A percentile compares a stretch with the other conserved stretches of the same genome.
Evolutionary conservation across 148 eudicot species (phyloP).

Genomic region (Diospyros kaki): DNA sequence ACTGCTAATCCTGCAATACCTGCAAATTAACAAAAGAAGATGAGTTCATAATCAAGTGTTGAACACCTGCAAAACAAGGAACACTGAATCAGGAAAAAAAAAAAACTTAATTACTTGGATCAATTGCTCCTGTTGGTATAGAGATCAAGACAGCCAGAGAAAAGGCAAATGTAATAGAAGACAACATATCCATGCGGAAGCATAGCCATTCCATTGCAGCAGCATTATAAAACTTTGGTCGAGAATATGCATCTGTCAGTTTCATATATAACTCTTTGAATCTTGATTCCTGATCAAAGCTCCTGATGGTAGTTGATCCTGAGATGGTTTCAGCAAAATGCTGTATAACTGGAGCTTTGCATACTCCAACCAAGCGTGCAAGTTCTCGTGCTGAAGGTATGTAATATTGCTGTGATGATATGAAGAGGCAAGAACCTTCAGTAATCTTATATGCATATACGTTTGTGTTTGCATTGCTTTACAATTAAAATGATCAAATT

Average conservation of each 20-base stretch:
- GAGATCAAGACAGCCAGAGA: slow-evolving; percentile 51
- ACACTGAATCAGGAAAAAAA: not conserved
- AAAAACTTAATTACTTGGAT: slow-evolving; percentile 34
- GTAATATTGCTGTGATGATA: slow-evolving; percentile 44
- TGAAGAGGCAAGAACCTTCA: not conserved
- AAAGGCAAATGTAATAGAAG: slow-evolving; percentile 40
- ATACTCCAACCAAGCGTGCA: slow-evolving; percentile 44
- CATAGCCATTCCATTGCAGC: slow-evolving; percentile 53
- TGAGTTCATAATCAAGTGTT: not conserved
- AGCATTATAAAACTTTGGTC: slow-evolving; percentile 40
- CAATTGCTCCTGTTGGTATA: slow-evolving; percentile 37
- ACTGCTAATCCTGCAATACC: slow-evolving; percentile 64
- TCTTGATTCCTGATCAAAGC: slow-evolving; percentile 48
- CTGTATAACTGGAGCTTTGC: slow-evolving; percentile 60
- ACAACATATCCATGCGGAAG: slow-evolving; percentile 51
- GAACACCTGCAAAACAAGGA: not conserved
- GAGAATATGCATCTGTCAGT: slow-evolving; percentile 31
- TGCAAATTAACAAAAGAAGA: slow-evolving; percentile 12
- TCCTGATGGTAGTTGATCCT: slow-evolving; percentile 52
- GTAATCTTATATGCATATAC: not conserved
- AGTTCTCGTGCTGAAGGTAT: slow-evolving; percentile 63
- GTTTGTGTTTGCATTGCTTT: not conserved
- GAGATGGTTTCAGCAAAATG: slow-evolving; percentile 61
- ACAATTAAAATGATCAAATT: not conserved
- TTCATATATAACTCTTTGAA: slow-evolving; percentile 32